Conservation (phyloP, 441 rosid species). For the Erodium chrysanthum region DNA sequence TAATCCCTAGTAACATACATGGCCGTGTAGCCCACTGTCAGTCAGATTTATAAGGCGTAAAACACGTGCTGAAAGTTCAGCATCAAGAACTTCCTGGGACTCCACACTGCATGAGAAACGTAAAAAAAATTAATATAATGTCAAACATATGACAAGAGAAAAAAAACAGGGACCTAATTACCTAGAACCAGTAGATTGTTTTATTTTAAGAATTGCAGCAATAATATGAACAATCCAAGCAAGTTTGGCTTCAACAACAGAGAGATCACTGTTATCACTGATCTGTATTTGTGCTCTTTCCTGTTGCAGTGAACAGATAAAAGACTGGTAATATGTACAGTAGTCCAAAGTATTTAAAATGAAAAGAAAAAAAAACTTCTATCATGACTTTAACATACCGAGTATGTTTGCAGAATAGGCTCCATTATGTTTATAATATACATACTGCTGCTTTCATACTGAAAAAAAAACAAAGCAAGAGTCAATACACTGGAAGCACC, state of each 20-base stretch:
- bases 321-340: conserved; percentile 5
- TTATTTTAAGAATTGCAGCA: conserved; percentile 85
- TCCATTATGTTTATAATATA: conserved; percentile 82
- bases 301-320: conserved; percentile 25
- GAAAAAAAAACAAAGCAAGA: conserved; percentile 24
- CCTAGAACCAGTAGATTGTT: conserved; percentile 89
- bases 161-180: conserved; percentile 20
- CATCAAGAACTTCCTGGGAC: conserved; percentile 95
- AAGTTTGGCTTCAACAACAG: conserved; percentile 84
- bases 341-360: conserved; percentile 6
- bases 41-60: conserved; percentile 80
- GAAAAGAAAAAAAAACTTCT: conserved; percentile 4
- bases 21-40: conserved; percentile 87
- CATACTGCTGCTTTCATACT: conserved; percentile 83
- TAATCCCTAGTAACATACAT: conserved; percentile 34
- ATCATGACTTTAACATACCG: conserved; percentile 38
- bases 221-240: conserved; percentile 94
- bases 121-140: neutral
- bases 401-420: conserved; percentile 89
- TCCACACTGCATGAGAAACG: conserved; percentile 57
- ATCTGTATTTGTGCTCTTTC: conserved; percentile 64
- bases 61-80: conserved; percentile 97
- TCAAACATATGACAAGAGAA: neutral
- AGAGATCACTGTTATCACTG: conserved; percentile 57
- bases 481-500: conserved; percentile 5